Percentiles rank a stretch among this genome's conserved stretches.
Evolutionary conservation across 305 asterid genomes (phyloP).

Genomic region (Fraxinus xanthoxyloides): DNA sequence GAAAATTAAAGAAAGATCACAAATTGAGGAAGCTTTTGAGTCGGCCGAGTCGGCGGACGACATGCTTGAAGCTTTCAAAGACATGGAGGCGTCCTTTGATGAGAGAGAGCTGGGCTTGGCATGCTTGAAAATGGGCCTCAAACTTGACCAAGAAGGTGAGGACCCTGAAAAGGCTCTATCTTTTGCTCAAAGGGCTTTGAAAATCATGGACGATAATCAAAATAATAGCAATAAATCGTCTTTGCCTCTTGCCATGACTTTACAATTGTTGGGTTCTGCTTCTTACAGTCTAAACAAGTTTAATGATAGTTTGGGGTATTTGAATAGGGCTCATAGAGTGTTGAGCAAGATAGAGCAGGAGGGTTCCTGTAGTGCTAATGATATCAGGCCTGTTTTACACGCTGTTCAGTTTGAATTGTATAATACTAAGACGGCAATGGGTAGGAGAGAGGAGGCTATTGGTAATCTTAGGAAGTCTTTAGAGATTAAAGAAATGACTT

Average conservation of each 20-base stretch:
- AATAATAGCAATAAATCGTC: slow-evolving; percentile 33
- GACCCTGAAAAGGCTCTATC: slow-evolving; percentile 66
- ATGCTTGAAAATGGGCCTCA: slow-evolving; percentile 79
- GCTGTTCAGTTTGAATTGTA: slow-evolving; percentile 72
- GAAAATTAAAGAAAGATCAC: slow-evolving; percentile 58
- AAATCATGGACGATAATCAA: slow-evolving; percentile 52
- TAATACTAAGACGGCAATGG: slow-evolving; percentile 83
- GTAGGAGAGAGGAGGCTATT: slow-evolving; percentile 90
- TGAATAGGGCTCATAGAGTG: slow-evolving; percentile 77
- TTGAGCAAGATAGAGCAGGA: slow-evolving; percentile 52
- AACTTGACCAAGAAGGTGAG: slow-evolving; percentile 74
- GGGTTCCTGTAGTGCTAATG: slow-evolving; percentile 39
- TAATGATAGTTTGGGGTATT: slow-evolving; percentile 79
- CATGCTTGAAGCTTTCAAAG: slow-evolving; percentile 67
- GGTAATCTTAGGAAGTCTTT: slow-evolving; percentile 66
- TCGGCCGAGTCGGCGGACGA: slow-evolving; percentile 67
- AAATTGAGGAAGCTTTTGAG: slow-evolving; percentile 80
- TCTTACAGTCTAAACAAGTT: slow-evolving; percentile 60
- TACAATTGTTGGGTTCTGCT: slow-evolving; percentile 85
- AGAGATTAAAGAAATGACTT: slow-evolving; percentile 68
- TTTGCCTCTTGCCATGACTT: slow-evolving; percentile 81
- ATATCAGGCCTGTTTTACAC: slow-evolving; percentile 61
- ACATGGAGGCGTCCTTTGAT: slow-evolving; percentile 64
- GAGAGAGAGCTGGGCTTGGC: slow-evolving; percentile 77
- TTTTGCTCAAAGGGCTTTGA: slow-evolving; percentile 70